These are phyloP conservation scores for Chrysopogon serrulatus DNA, from an alignment of 176 grass and related monocot genomes.

Conservation along the genomic window DNA sequence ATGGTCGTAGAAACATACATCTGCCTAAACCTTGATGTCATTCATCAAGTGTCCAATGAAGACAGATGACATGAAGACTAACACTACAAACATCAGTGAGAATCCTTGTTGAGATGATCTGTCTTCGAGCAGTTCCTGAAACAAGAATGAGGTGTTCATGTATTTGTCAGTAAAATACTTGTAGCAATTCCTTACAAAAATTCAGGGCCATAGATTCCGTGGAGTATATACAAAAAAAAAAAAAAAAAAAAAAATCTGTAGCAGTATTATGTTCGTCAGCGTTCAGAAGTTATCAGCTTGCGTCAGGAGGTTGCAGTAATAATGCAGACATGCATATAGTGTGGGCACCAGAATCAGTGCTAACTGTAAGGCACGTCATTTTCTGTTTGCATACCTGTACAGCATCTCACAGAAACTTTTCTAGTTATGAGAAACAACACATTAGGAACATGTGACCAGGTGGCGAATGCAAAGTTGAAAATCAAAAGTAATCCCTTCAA, in stretches of 20 bases:
- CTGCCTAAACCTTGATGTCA: conserved; percentile 29
- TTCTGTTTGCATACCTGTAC: not conserved
- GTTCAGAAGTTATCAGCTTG: not conserved
- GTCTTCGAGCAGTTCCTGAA: conserved; percentile 44
- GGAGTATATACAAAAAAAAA: not conserved
- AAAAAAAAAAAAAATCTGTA: not conserved
- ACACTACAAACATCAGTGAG: conserved; percentile 51
- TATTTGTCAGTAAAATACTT: not conserved
- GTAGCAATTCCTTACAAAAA: not conserved
- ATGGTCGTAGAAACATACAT: not conserved
- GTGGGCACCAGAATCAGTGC: not conserved
- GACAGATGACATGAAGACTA: conserved; percentile 62
- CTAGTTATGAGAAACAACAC: not conserved
- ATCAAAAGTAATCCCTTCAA: not conserved
- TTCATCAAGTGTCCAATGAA: conserved; percentile 63
- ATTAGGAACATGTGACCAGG: not conserved
- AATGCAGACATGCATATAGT: not conserved
- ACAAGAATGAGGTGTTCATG: not conserved
- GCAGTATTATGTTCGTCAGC: not conserved
- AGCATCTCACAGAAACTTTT: not conserved
- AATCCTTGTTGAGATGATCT: conserved; percentile 41
- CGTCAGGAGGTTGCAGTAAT: not conserved
- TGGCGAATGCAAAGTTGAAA: not conserved
- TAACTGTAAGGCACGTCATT: not conserved
- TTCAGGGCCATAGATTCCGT: not conserved